A percentile compares a stretch with the other conserved stretches of the same genome.
phyloP scores from a whole-genome alignment of 2,329 filamentous ascomycete genomes.

The Cercospora nicotianae region DNA sequence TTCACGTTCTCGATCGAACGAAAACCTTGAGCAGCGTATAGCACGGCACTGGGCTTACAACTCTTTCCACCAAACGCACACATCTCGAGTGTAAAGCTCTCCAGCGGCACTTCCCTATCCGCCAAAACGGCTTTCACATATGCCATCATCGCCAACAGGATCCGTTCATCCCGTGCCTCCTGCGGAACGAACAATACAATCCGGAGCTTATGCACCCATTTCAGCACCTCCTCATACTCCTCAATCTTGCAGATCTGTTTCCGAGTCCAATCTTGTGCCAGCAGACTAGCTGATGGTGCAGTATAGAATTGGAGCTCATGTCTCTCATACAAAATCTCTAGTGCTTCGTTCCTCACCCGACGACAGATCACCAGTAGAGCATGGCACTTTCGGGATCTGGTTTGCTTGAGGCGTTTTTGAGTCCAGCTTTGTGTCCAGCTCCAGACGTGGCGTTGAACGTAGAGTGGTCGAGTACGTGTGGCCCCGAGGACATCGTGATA shows the following conservation, averaged over 20 bases:
- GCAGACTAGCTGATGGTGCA: not conserved
- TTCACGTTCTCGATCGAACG: conserved; percentile 2
- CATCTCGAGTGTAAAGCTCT: not conserved
- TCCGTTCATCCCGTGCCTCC: not conserved
- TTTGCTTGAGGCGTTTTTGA: not conserved
- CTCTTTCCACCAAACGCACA: not conserved
- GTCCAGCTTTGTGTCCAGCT: conserved; percentile 6
- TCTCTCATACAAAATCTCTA: conserved; percentile 9
- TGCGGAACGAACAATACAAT: not conserved
- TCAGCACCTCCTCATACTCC: not conserved
- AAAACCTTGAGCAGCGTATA: conserved; percentile 21
- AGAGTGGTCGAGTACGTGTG: not conserved
- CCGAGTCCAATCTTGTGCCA: not conserved
- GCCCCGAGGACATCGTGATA: conserved; percentile 8
- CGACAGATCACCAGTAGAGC: conserved; percentile 7
- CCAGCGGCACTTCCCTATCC: not conserved
- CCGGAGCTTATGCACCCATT: not conserved
- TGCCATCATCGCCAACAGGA: not conserved
- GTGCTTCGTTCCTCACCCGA: conserved; percentile 8
- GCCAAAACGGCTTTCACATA: conserved; percentile 3
- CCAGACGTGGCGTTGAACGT: conserved; percentile 14
- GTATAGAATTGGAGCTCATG: conserved; percentile 13
- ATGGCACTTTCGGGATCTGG: conserved; percentile 1
- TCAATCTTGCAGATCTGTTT: conserved; percentile 2
- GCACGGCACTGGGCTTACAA: conserved; percentile 6